Percentiles rank a stretch among this genome's conserved stretches.
These are phyloP conservation scores for Shiraia sp. DNA, from an alignment of 2,329 filamentous ascomycete species.

Conservation along the genomic window DNA sequence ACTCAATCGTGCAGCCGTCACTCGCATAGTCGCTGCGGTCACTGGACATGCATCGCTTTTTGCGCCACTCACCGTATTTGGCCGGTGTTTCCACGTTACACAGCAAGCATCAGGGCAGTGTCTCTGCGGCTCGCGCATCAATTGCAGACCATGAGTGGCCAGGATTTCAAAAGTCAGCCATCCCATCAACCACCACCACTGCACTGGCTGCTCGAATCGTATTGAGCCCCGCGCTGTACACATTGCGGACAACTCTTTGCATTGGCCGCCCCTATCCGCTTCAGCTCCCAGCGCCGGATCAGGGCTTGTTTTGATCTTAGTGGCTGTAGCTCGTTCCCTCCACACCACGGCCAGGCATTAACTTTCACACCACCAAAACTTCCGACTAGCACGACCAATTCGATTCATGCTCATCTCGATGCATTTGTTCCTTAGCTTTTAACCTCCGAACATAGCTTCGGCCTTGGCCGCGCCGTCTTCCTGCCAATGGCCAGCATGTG, in stretches of 20 bases:
- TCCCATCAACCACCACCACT: constrained; percentile 33
- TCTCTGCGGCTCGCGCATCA: constrained; percentile 26
- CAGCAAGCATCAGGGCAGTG: constrained; percentile 37
- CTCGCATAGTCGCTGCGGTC: constrained; percentile 39
- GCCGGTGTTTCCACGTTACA: constrained; percentile 33
- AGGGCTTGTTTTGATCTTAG: constrained; percentile 17
- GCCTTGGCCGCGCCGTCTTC: background rate
- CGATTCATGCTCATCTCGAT: constrained; percentile 10
- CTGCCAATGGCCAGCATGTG: constrained; percentile 9
- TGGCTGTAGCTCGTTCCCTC: too few species aligned
- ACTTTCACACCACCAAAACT: too few species aligned
- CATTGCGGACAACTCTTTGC: constrained; percentile 25
- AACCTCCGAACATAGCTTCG: background rate
- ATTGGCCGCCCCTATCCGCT: constrained; percentile 28
- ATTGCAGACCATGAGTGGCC: constrained; percentile 20
- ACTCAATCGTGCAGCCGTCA: constrained; percentile 45
- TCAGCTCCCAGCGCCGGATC: constrained; percentile 29
- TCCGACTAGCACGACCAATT: background rate
- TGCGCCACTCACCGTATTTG: constrained; percentile 25
- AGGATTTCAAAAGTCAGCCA: constrained; percentile 25
- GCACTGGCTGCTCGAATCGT: constrained; percentile 37
- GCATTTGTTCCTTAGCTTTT: constrained; percentile 1
- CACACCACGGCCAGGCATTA: too few species aligned
- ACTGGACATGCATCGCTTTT: constrained; percentile 38
- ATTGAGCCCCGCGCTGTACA: constrained; percentile 34